Conservation (phyloP, 2,329 filamentous ascomycete species). For the Saccharata proteae region DNA sequence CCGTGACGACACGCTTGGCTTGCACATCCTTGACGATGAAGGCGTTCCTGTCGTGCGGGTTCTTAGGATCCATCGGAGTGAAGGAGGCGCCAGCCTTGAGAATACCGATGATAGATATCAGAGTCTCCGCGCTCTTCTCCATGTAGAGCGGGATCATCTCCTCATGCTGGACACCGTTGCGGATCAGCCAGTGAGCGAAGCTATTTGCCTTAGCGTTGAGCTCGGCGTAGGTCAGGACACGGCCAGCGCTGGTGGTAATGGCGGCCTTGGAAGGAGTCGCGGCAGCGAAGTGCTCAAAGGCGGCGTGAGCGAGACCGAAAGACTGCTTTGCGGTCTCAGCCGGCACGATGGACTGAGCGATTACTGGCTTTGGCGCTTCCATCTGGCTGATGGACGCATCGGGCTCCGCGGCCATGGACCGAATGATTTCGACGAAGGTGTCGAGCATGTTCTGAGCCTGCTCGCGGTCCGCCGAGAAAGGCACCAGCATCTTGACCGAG, state of each 20-base stretch:
- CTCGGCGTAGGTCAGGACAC: slow-evolving; percentile 1
- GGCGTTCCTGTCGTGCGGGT: slow-evolving; percentile 19
- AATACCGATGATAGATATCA: slow-evolving; percentile 24
- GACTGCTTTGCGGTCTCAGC: too few species aligned
- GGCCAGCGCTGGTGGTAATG: slow-evolving; percentile 1
- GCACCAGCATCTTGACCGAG: not conserved
- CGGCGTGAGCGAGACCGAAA: slow-evolving; percentile 3
- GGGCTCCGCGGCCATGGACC: not conserved
- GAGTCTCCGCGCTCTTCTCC: slow-evolving; percentile 23
- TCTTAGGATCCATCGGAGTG: slow-evolving; percentile 25
- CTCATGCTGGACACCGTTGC: not conserved
- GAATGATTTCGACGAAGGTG: not conserved
- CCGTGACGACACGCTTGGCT: slow-evolving; percentile 10
- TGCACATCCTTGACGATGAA: slow-evolving; percentile 23
- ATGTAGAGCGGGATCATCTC: slow-evolving; percentile 20
- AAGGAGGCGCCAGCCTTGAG: slow-evolving; percentile 26
- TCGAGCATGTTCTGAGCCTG: not conserved
- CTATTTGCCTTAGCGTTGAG: slow-evolving; percentile 1
- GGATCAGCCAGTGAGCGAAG: not conserved
- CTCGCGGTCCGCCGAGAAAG: not conserved
- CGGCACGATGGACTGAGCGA: too few species aligned
- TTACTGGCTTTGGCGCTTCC: not conserved
- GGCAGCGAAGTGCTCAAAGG: slow-evolving; percentile 2
- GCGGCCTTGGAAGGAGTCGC: not conserved
- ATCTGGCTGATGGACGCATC: not conserved